Evolutionary conservation across 2,329 filamentous ascomycete genomes (phyloP), one percentile per base, ranked within the genome.

Genomic region (Rutstroemia sydowiana): DNA sequence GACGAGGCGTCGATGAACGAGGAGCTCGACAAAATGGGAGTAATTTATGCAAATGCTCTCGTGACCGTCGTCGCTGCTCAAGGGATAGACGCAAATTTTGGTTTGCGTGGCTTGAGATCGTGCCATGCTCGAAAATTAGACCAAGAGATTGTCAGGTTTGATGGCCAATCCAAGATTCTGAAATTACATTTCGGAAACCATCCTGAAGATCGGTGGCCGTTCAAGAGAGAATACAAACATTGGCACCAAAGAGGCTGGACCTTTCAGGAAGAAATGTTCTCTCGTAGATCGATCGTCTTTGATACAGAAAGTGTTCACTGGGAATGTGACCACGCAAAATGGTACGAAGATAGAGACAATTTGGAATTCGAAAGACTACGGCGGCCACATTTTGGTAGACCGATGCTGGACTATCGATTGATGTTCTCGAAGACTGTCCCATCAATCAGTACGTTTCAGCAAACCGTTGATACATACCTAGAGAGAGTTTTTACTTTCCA

Each of bases 1-100:
- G 50, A 58, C 28, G 42, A 48, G 9, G 18, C 30, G 11, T 43
- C 32, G 13, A 53, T 40, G 18, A 6, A 57, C 30, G 50, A 48
- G 34, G 50, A 64, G 26, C 59, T 66, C 34, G 51, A 56, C 23
- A 55, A 55, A n/a, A 59, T 67, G 40, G 57, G 56, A 21, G 58
- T 57, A 13, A 51, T 62, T 28, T 63, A 58, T 45, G 57, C 58
- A 3, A 52, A 53, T n/a, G 45, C 54, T n/a, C 48, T 54, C 13
- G 51, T 60, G 13, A 59, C 59, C 7, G 53, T 60, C 39, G 53
- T 63, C 21, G 62, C 60, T n/a, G 48, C 36, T 5, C 57, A 60
- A 48, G 59, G 60, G n/a, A 43, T 43, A 9, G 55, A 63, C 60
- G 45, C 58, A 51, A 13, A 57, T 51, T 48, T 55, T 48, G 48